Evolutionary conservation across 108 stramenopile species (phyloP).

Genomic region (Nitzschia palea): DNA sequence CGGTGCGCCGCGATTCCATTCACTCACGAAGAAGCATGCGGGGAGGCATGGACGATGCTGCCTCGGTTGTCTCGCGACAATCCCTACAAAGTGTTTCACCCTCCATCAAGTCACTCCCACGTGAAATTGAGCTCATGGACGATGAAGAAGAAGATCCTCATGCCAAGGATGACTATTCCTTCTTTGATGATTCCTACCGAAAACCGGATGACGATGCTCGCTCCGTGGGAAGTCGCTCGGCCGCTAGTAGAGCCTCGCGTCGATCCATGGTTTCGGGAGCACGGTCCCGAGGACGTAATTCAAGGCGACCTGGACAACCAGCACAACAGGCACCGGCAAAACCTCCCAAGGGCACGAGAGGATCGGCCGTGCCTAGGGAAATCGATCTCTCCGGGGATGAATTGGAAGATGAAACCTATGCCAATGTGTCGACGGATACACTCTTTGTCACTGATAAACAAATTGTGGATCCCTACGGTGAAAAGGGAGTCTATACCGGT

Average conservation of each 20-base stretch:
- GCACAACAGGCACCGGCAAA: background rate
- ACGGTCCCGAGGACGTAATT: constrained; percentile 25
- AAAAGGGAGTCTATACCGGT: constrained; percentile 55
- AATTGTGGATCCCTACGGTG: constrained; percentile 56
- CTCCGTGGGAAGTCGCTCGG: constrained; percentile 31
- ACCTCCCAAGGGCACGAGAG: background rate
- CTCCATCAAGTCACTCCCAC: constrained; percentile 49
- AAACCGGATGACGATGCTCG: constrained; percentile 30
- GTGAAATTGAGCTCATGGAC: constrained; percentile 56
- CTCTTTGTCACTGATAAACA: constrained; percentile 34
- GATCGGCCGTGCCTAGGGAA: constrained; percentile 24
- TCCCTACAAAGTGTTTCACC: constrained; percentile 35
- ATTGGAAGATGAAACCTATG: constrained; percentile 38
- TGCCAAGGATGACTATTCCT: constrained; percentile 33
- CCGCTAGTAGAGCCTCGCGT: constrained; percentile 31
- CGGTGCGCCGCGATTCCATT: constrained; percentile 25
- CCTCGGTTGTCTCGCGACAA: constrained; percentile 34
- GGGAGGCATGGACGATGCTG: constrained; percentile 32
- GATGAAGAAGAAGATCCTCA: constrained; percentile 44
- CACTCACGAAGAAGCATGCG: constrained; percentile 42
- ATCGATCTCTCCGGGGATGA: constrained; percentile 46
- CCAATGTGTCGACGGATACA: constrained; percentile 39
- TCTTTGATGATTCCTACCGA: constrained; percentile 36
- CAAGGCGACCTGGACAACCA: constrained; percentile 5
- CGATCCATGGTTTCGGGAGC: constrained; percentile 30